Evolutionary conservation across 2,329 filamentous ascomycete genomes (phyloP), one percentile per base, ranked within the genome.

Genomic region (Westerdykella sp.): DNA sequence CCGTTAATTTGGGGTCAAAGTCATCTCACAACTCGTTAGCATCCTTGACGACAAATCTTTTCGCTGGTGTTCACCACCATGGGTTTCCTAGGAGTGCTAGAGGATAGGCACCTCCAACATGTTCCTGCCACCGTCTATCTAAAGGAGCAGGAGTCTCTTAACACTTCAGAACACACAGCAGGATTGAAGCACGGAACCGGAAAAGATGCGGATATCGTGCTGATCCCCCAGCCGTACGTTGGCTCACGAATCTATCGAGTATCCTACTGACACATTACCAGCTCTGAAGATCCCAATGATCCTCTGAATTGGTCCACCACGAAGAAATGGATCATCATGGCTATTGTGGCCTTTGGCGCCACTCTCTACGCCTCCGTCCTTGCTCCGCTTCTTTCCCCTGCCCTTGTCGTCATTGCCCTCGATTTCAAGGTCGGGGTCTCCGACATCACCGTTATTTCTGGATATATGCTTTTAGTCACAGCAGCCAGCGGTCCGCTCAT

Each of bases 391-490:
- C 54, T 68, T 2, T 65, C 60, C n/a, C 61, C 65, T 3, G 62
- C 60, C 2, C 46, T 66, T 5, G 59, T 65, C 5, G 53, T 63
- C 25, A 63, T 67, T 34, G 57, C 65, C 1, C 28, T 51, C 23
- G 57, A 63, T 15, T 63, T 64, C 28, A 31, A 55, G 0, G 53
- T 47, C 11, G 36, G 45, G 0, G 50, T 68, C 21, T 48, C 43
- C 15, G 62, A 65, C 31, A 62, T 67, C 40, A 67, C 64, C 4
- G 55, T 64, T 25, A 62, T 66, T 13, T 65, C 61, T 6, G 64
- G 65, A n/a, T 68, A 67, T 34, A 63, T 64, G 53, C 50, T 68
- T 5, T 47, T 68, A 1, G 63, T 66, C 4, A 62, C 62, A 4
- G 63, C 55, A 5, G 46, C 53, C 11, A 55, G 61, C n/a, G 65